Conservation (phyloP, 2,329 filamentous ascomycete species). For the Allantophomopsis cytisporea region DNA sequence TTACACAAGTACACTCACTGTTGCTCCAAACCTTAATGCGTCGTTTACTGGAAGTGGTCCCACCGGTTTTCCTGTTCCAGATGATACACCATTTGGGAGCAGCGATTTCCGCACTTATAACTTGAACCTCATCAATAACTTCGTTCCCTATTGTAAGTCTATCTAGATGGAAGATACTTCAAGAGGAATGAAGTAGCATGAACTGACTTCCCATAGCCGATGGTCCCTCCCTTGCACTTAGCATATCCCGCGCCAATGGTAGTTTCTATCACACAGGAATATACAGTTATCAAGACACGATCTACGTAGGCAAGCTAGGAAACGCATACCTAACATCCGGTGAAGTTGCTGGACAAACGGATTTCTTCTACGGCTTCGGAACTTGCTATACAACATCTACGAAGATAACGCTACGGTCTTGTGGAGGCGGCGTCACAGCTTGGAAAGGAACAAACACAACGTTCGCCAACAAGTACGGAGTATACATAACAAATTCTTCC, state of each 20-base stretch:
- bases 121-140: constrained; percentile 50
- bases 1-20: constrained; percentile 44
- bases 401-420: constrained; percentile 39
- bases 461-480: constrained; percentile 51
- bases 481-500: constrained; percentile 43
- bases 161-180: background rate
- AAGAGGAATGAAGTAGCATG: background rate
- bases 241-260: constrained; percentile 47
- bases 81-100: constrained; percentile 48
- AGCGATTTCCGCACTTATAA: constrained; percentile 53
- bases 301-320: constrained; percentile 53
- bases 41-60: constrained; percentile 47
- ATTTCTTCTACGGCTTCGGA: constrained; percentile 57
- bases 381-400: constrained; percentile 46
- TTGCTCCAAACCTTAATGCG: constrained; percentile 49
- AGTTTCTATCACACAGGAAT: constrained; percentile 55
- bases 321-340: constrained; percentile 50
- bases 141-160: constrained; percentile 22
- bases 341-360: constrained; percentile 50
- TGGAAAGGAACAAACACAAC: constrained; percentile 59
- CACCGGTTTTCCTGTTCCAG: constrained; percentile 45
- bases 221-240: constrained; percentile 45
- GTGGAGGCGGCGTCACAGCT: constrained; percentile 53
- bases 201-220: constrained; percentile 17
- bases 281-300: constrained; percentile 56